Evolutionary conservation across 441 rosid species (phyloP), one percentile per base, ranked within the genome.

Genomic region (Macaranga tanarius): DNA sequence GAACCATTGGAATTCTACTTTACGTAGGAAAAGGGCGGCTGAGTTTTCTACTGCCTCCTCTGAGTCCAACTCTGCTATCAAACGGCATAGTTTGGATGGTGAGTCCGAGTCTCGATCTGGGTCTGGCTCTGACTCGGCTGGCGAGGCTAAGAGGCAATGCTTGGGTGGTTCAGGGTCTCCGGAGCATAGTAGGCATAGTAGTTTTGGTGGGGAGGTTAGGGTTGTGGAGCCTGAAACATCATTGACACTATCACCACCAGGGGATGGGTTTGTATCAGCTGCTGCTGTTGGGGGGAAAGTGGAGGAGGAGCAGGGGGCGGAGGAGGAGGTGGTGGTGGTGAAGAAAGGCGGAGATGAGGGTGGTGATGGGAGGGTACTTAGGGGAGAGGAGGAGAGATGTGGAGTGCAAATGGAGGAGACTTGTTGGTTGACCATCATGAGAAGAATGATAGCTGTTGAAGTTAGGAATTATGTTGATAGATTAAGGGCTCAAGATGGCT

Each of bases 1-100:
- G 80, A 88, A 86, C 62, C 95, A 88, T 58, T 86, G 92, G 92
- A 89, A 88, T 76, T 86, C 92, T 13, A 86, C 88, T n/a, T 58
- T 86, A 5, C 76, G 86, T 17, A 57, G 90, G 31, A 83, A 78
- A 67, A 73, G 79, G 10, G 60, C 47, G 5, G 34, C 50, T 2
- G 84, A 73, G 28, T 72, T 67, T 38, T 78, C 87, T 11, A 71
- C 85, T 7, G 62, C 69, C 3, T 79, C 85, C 9, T 75, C 76
- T 0, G 85, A 78, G 74, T 82, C 84, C 25, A 76, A 81, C 62
- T 75, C 82, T 9, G 75, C 11, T 19, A n/a, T 61, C 73, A 79
- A 76, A 63, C 67, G 76, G 7, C 19, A 23, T 48, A 15, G 60
- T 54, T 9, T 48, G 48, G 76, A 65, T 45, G 62, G 8, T 13